A percentile compares a stretch with the other conserved stretches of the same genome.
Evolutionary conservation across 768 basidiomycete genomes (phyloP).

Genomic region (Tylopilus balloui): DNA sequence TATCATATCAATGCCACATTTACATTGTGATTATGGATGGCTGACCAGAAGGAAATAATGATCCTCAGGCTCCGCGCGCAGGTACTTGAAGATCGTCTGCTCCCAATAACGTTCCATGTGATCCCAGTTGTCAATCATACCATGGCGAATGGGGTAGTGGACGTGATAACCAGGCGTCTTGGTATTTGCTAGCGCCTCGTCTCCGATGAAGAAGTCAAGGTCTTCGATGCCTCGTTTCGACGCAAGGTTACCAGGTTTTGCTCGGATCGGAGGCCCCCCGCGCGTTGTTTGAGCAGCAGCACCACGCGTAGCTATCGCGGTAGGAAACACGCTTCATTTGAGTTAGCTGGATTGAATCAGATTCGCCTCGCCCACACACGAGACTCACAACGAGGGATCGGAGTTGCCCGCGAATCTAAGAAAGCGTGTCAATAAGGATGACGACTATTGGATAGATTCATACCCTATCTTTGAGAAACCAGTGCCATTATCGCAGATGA

Average conservation of each 20-base stretch:
- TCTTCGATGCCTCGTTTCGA: constrained; percentile 98
- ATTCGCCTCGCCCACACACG: not conserved
- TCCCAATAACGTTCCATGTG: constrained; percentile 99
- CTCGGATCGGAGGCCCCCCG: constrained; percentile 72
- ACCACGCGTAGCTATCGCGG: constrained; percentile 87
- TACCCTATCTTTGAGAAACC: constrained; percentile 97
- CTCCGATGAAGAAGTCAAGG: constrained; percentile 99
- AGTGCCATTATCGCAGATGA: constrained; percentile 97
- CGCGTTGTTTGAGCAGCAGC: constrained; percentile 54
- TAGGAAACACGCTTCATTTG: constrained; percentile 81
- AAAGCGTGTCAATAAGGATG: constrained; percentile 11
- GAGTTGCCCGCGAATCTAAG: constrained; percentile 95
- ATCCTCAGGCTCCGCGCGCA: constrained; percentile 97
- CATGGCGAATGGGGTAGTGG: constrained; percentile 95
- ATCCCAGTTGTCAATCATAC: constrained; percentile 98
- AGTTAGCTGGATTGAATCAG: constrained; percentile 6
- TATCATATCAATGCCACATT: not conserved
- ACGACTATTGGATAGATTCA: constrained; percentile 17
- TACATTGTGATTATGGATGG: constrained; percentile 4
- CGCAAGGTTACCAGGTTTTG: constrained; percentile 87
- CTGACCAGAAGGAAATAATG: constrained; percentile 95
- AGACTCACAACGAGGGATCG: constrained; percentile 90
- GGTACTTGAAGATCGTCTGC: constrained; percentile 99
- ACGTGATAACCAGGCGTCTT: constrained; percentile 93
- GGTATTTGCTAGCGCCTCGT: constrained; percentile 92